Base-by-base conservation (phyloP, 805 yeast genomes). In the Candida tammaniensis region DNA sequence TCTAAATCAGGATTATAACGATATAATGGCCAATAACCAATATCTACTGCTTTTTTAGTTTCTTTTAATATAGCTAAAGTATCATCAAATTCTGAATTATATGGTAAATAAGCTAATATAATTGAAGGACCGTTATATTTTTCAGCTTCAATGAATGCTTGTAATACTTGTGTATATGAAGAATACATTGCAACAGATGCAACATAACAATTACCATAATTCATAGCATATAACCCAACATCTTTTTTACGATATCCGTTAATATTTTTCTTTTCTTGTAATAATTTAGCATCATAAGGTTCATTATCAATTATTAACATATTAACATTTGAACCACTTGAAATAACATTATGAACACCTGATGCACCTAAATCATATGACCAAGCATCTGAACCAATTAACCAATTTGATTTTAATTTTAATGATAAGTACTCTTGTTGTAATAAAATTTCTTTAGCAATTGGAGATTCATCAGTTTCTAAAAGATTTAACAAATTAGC, bases 1-100 rank as follows among this genome's bases (percentile, higher is more conserved):
- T 69, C 73, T 31, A 71, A 58, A 7, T 57, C 44, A 36, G 97
- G 96, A 48, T 86, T 74, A 64, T 74, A 91, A 55, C 96, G 74
- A 66, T 89, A 91, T 42, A 91, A 72, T 30, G 98, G 98, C 95
- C 97, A 88, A 65, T 83, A 82, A n/a, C 98, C 98, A 21, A 88
- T 69, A 51, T 86, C 96, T 29, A 91, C 95, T 15, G 96, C 91
- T 43, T 64, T 67, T 60, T 91, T 91, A 21, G 97, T 89, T 56
- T 86, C 93, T 56, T 84, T 81, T 49, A 91, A 70, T 28, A 89
- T 78, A 17, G 79, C 74, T 46, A 91, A 65, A 25, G 94, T 82
- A 42, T 79, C 67, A 43, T 81, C 82, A 36, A 65, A 68, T 52
- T 84, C 91, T 14, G 68, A 57, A 30, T 66, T 54, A 57, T 82